Conservation (phyloP, 345 rosid species). For the Pistacia atlantica region DNA sequence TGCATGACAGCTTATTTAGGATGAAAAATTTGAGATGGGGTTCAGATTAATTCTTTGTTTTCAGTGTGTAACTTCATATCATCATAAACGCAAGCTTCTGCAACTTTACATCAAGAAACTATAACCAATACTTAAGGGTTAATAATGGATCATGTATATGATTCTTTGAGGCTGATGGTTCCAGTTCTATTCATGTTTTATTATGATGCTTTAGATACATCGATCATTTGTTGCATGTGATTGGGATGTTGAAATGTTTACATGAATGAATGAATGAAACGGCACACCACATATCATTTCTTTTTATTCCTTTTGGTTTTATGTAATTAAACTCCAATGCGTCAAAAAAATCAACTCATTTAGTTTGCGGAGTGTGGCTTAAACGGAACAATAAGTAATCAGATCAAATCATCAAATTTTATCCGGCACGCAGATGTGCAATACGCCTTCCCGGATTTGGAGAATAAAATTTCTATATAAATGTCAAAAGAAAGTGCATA, state of each 20-base stretch:
- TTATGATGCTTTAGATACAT: too few relatives aligned
- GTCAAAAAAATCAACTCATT: neutral
- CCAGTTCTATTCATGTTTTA: too few relatives aligned
- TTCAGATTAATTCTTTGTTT: too few relatives aligned
- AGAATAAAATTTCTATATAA: neutral
- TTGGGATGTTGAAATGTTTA: neutral
- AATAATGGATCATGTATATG: too few relatives aligned
- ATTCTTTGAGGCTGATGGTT: too few relatives aligned
- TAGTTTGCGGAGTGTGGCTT: neutral
- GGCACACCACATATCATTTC: neutral
- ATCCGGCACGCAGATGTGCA: neutral
- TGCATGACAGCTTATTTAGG: too few relatives aligned
- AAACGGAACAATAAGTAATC: neutral
- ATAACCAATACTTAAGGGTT: too few relatives aligned
- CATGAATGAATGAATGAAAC: neutral
- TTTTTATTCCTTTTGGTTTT: neutral
- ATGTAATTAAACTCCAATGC: neutral
- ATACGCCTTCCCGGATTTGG: neutral
- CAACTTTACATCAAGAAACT: too few relatives aligned
- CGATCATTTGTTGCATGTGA: too few relatives aligned
- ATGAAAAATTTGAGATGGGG: too few relatives aligned
- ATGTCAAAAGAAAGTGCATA: neutral
- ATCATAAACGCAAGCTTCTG: too few relatives aligned
- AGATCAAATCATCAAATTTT: constrained; percentile 11
- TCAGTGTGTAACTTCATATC: too few relatives aligned